A percentile compares a stretch with the other conserved stretches of the same genome.
phyloP scores from a whole-genome alignment of 2,329 filamentous ascomycete species.

The Metarhizium sp. region DNA sequence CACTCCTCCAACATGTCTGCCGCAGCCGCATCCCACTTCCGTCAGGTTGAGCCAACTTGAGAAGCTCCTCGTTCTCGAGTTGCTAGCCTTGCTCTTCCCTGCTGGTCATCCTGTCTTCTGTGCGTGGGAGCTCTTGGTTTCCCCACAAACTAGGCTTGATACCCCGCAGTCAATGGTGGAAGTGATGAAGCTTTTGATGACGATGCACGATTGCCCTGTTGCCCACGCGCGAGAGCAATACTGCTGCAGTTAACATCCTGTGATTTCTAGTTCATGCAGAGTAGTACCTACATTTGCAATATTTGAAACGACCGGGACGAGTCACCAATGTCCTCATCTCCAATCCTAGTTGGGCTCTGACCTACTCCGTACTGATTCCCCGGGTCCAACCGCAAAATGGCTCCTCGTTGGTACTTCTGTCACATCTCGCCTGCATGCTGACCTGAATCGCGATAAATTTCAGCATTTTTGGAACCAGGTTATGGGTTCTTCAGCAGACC shows the following conservation, averaged over 20 bases:
- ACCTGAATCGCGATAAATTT: neutral
- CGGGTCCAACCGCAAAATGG: neutral
- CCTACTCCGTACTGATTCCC: neutral
- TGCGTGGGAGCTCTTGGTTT: neutral
- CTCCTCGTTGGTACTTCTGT: neutral
- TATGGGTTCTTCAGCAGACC: neutral
- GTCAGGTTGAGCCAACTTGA: neutral
- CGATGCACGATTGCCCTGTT: no score
- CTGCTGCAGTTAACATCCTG: neutral
- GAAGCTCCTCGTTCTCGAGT: neutral
- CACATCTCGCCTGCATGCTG: constrained; percentile 1
- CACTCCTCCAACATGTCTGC: neutral
- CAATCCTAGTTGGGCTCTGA: no score
- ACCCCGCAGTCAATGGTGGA: no score
- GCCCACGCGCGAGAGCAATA: no score
- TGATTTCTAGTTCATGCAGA: neutral
- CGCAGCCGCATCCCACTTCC: neutral
- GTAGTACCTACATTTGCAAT: neutral
- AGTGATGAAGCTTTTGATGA: neutral
- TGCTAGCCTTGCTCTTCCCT: neutral
- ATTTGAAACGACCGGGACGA: no score
- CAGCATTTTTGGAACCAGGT: neutral
- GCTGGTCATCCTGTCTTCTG: neutral
- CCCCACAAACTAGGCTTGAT: neutral
- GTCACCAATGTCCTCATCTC: no score